Evolutionary conservation across 495 filamentous ascomycete species (phyloP), one percentile per base, ranked within the genome.

Genomic region (Pyrenula massariospora): DNA sequence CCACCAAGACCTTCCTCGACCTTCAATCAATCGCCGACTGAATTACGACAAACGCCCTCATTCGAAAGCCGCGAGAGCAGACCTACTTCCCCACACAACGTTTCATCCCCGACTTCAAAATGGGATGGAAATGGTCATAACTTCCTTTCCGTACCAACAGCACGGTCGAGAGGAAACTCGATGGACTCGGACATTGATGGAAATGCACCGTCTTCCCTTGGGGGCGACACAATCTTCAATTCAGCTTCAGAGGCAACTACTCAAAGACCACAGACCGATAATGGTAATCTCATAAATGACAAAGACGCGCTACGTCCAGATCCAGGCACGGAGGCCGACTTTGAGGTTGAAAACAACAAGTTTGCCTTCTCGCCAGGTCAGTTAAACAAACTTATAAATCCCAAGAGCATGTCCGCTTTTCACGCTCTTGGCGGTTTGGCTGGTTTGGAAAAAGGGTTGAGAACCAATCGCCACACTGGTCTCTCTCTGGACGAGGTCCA

Each of bases 61-160:
- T 89, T 88, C 50, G 89, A 95, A 57, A 82, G 78, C 60, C 79
- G 74, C 63, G 86, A 90, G 56, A 88, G 84, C 64, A 76, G 88
- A 55, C 91, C 90, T n/a, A 89, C 86, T 0, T 95, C 90, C 49
- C 87, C 90, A 0, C 91, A 95, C 68, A 94, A 96, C 70, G 70
- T 95, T 54, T 91, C 88, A 3, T 91, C 86, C 12, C 87, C 85
- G 1, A 71, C 77, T 19, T 67, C 73, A 23, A 77, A 78, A 60
- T 66, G 69, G 12, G 76, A 81, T 36, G 50, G 64, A 24, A 56
- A 69, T 47, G 67, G 78, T 56, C 78, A 80, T 25, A 78, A 79
- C 57, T 86, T 81, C 63, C 72, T 88, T 3, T 73, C 80, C 0
- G 84, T 88, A 0, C 84, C 84, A 11, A 77, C 75, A 11, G 61